Percentiles rank a stretch among this genome's conserved stretches.
phyloP scores from a whole-genome alignment of 805 yeast genomes.

The Lipomyces starkeyi region DNA sequence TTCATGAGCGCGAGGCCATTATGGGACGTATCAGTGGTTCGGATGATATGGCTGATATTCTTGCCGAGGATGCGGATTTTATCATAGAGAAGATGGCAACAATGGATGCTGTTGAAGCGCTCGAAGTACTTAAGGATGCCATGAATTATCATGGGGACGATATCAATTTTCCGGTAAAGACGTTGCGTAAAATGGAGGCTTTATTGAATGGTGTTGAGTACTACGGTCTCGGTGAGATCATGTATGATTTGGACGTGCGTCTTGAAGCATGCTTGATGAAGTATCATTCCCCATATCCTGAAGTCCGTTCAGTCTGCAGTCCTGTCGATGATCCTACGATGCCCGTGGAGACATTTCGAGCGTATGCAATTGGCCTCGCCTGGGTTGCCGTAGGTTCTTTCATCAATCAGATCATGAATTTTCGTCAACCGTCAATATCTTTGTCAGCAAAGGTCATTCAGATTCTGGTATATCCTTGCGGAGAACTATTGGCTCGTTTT shows the following conservation, averaged over 20 bases:
- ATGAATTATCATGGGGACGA: slow-evolving; percentile 52
- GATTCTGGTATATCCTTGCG: slow-evolving; percentile 64
- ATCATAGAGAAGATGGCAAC: slow-evolving; percentile 52
- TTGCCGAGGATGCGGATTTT: slow-evolving; percentile 40
- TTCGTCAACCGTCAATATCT: slow-evolving; percentile 59
- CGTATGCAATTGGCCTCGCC: slow-evolving; percentile 55
- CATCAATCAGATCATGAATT: slow-evolving; percentile 61
- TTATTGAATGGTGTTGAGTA: slow-evolving; percentile 42
- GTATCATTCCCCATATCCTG: slow-evolving; percentile 61
- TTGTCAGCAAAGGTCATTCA: slow-evolving; percentile 60
- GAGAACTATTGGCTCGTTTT: slow-evolving; percentile 52
- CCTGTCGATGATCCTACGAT: slow-evolving; percentile 52
- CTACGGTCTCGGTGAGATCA: slow-evolving; percentile 12
- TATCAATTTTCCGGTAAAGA: slow-evolving; percentile 52
- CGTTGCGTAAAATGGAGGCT: slow-evolving; percentile 45
- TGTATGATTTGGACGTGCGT: slow-evolving; percentile 45
- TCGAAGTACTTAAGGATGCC: slow-evolving; percentile 48
- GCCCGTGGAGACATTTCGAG: slow-evolving; percentile 58
- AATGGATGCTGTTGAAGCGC: slow-evolving; percentile 48
- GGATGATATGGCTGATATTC: slow-evolving; percentile 31
- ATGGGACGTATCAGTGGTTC: slow-evolving; percentile 17
- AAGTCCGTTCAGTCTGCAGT: slow-evolving; percentile 50
- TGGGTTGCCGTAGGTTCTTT: slow-evolving; percentile 62
- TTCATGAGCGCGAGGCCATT: slow-evolving; percentile 18
- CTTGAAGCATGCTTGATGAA: slow-evolving; percentile 52